These are phyloP conservation scores for Onygena corvina DNA, from an alignment of 2,329 filamentous ascomycete species.

Conservation along the genomic window DNA sequence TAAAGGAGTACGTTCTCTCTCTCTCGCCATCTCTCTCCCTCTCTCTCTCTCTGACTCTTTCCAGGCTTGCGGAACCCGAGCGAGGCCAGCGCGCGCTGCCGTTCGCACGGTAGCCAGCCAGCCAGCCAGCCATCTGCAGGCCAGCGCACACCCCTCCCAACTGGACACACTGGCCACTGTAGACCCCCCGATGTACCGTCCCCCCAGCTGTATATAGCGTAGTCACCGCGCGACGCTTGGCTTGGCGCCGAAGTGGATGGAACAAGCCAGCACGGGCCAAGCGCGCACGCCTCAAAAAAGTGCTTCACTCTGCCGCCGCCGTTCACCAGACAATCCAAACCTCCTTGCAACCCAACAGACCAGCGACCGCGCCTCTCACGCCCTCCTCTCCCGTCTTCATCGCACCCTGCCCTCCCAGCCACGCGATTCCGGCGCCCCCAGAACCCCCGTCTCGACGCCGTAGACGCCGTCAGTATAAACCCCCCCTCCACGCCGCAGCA, in stretches of 20 bases:
- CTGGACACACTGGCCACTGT: background rate
- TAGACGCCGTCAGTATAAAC: too few species aligned
- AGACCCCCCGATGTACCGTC: background rate
- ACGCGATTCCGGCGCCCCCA: too few species aligned
- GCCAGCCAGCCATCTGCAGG: background rate
- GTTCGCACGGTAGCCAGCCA: slow-evolving; percentile 18
- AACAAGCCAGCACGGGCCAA: background rate
- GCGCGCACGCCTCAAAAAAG: background rate
- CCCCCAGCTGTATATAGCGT: background rate
- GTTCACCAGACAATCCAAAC: background rate
- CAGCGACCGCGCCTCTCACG: background rate
- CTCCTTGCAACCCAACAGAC: background rate
- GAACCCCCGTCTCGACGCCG: background rate
- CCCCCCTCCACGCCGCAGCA: too few species aligned
- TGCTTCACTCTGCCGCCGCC: background rate
- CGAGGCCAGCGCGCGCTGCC: slow-evolving; percentile 32
- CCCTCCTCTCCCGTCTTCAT: background rate
- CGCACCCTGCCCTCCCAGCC: background rate
- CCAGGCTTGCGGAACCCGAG: slow-evolving; percentile 34
- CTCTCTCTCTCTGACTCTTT: slow-evolving; percentile 10
- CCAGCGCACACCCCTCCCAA: background rate
- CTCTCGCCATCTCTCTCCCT: background rate
- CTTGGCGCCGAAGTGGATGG: background rate
- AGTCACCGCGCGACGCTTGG: background rate
- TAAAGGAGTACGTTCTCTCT: slow-evolving; percentile 30